A percentile compares a stretch with the other conserved stretches of the same genome.
These are phyloP conservation scores for Tuber borchii DNA, from an alignment of 495 filamentous ascomycete genomes.

Conservation along the genomic window DNA sequence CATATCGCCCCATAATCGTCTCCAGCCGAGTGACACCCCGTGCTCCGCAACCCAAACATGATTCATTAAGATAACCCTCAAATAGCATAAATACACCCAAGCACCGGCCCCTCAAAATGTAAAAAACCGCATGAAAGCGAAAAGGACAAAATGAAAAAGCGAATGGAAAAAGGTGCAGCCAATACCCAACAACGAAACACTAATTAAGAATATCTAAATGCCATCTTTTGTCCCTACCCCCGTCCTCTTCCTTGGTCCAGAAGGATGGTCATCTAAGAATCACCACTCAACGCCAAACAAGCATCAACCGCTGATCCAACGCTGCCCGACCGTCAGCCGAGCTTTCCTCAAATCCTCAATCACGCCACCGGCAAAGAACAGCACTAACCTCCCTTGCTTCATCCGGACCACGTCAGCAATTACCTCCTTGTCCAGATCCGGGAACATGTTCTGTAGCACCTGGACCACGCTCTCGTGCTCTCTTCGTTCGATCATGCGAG, in stretches of 20 bases:
- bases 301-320: constrained; percentile 41
- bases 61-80: not conserved
- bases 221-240: constrained; percentile 8
- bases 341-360: constrained; percentile 27
- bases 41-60: constrained; percentile 11
- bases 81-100: constrained; percentile 20
- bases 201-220: constrained; percentile 27
- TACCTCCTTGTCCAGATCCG: constrained; percentile 45
- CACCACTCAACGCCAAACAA: constrained; percentile 39
- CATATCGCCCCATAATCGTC: constrained; percentile 7
- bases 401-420: constrained; percentile 45
- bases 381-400: constrained; percentile 43
- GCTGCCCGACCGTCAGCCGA: constrained; percentile 33
- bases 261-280: constrained; percentile 2
- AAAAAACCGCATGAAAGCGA: constrained; percentile 11
- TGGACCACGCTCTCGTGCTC: constrained; percentile 91
- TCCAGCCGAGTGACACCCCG: not conserved
- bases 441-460: constrained; percentile 41
- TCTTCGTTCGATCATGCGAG: constrained; percentile 69
- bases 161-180: constrained; percentile 20
- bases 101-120: constrained; percentile 9
- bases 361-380: constrained; percentile 26
- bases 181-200: constrained; percentile 35
- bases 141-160: constrained; percentile 6
- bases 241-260: not conserved